These are phyloP conservation scores for Carex cristatella DNA, from an alignment of 176 grass and related monocot genomes.

Conservation along the genomic window DNA sequence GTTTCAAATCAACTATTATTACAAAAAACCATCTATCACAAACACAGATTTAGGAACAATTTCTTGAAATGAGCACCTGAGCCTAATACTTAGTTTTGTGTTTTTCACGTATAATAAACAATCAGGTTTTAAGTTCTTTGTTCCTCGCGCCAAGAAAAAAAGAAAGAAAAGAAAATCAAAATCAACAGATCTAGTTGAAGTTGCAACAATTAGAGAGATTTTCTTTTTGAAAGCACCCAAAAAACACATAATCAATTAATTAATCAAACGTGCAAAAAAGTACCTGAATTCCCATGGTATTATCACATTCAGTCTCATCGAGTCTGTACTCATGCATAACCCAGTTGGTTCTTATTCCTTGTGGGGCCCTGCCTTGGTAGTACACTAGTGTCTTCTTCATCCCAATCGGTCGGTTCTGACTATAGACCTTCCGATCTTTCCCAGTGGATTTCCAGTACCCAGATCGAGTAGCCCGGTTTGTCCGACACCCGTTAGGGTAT, in stretches of 20 bases:
- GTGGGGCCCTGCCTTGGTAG: constrained; percentile 86
- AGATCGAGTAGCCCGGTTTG: constrained; percentile 70
- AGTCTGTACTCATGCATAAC: constrained; percentile 99
- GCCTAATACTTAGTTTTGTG: neutral
- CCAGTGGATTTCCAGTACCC: constrained; percentile 99
- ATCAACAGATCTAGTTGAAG: neutral
- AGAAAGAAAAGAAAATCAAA: neutral
- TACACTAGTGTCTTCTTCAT: constrained; percentile 99
- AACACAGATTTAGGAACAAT: neutral
- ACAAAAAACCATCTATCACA: neutral
- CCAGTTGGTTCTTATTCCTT: constrained; percentile 76
- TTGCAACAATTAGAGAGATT: neutral
- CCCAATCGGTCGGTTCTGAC: constrained; percentile 78
- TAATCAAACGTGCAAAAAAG: neutral
- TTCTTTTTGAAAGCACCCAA: neutral
- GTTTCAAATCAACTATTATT: neutral
- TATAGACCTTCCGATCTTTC: constrained; percentile 68
- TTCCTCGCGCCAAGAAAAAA: neutral
- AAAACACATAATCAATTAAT: neutral
- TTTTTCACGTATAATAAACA: neutral
- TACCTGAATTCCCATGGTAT: constrained; percentile 90
- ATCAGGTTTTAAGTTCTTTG: neutral
- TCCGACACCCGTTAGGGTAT: constrained; percentile 84
- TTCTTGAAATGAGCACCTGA: neutral
- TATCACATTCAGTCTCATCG: constrained; percentile 84